Conservation (phyloP, 495 filamentous ascomycete species). For the Aspergillus hancockii region DNA sequence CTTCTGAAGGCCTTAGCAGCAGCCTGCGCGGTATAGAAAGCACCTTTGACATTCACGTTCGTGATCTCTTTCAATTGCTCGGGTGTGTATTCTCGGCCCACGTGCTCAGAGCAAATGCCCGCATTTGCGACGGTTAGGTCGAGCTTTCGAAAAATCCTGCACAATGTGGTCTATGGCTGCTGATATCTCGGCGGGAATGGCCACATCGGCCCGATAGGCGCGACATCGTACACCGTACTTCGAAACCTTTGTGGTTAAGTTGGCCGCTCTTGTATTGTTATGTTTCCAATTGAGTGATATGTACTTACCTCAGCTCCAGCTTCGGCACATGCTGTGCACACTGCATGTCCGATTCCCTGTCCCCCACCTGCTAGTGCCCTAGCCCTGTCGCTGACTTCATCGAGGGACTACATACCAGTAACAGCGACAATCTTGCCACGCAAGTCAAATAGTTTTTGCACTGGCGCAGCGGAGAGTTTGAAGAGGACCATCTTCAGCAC, state of each 20-base stretch:
- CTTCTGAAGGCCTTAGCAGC: constrained; percentile 42
- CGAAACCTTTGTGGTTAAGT: constrained; percentile 71
- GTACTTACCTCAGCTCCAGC: constrained; percentile 69
- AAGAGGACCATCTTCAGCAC: no score
- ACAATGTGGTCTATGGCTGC: constrained; percentile 55
- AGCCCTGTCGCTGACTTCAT: no score
- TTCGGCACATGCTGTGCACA: no score
- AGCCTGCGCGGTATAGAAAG: constrained; percentile 47
- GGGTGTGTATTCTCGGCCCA: constrained; percentile 37
- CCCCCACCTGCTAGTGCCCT: no score
- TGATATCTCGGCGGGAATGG: constrained; percentile 54
- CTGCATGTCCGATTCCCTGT: no score
- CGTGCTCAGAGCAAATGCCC: constrained; percentile 56
- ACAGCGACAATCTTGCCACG: no score
- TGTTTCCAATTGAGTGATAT: no score
- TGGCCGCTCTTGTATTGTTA: constrained; percentile 59
- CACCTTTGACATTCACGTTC: constrained; percentile 49
- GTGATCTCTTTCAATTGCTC: constrained; percentile 41
- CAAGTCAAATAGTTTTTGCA: no score
- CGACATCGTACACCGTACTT: constrained; percentile 64
- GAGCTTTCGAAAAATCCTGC: constrained; percentile 66
- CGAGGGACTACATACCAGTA: no score
- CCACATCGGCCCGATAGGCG: constrained; percentile 72
- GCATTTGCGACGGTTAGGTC: constrained; percentile 80
- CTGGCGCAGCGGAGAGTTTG: no score